Evolutionary conservation across 106 monocot genomes (phyloP).

Genomic region (Dioscorea alata): DNA sequence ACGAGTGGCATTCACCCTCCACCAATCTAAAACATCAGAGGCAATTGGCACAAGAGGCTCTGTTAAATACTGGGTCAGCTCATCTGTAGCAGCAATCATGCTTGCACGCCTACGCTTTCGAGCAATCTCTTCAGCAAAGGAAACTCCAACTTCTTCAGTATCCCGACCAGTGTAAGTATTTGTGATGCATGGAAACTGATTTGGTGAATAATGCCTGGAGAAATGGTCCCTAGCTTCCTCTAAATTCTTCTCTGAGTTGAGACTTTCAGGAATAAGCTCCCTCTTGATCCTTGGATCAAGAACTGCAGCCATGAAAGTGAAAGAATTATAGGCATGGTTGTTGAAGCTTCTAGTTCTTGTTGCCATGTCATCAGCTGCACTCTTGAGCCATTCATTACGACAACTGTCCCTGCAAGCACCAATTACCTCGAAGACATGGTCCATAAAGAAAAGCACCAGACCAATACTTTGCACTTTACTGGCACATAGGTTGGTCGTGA

Average conservation of each 20-base stretch:
- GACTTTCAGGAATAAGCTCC: slow-evolving; percentile 69
- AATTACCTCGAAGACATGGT: slow-evolving; percentile 74
- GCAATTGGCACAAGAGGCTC: slow-evolving; percentile 69
- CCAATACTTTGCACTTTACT: slow-evolving; percentile 64
- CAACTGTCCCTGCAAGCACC: slow-evolving; percentile 42
- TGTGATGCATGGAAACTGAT: slow-evolving; percentile 16
- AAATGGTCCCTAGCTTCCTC: slow-evolving; percentile 80
- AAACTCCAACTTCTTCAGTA: slow-evolving; percentile 35
- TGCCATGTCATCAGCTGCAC: slow-evolving; percentile 64
- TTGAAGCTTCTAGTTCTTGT: slow-evolving; percentile 44
- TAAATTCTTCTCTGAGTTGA: slow-evolving; percentile 69
- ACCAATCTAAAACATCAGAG: slow-evolving; percentile 74
- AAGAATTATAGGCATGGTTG: slow-evolving; percentile 48
- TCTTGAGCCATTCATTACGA: slow-evolving; percentile 75
- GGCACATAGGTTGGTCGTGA: slow-evolving; percentile 65
- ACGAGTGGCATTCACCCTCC: slow-evolving; percentile 60
- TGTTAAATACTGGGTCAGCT: slow-evolving; percentile 70
- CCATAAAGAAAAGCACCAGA: slow-evolving; percentile 86
- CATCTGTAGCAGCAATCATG: slow-evolving; percentile 36
- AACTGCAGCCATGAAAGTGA: slow-evolving; percentile 68
- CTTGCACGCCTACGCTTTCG: slow-evolving; percentile 61
- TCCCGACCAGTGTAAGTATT: slow-evolving; percentile 36
- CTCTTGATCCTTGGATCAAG: slow-evolving; percentile 89
- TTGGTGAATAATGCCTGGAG: slow-evolving; percentile 39
- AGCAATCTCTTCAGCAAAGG: slow-evolving; percentile 90